Evolutionary conservation across 176 grass and related monocot genomes (phyloP).

Genomic region (Pontederia crassipes): DNA sequence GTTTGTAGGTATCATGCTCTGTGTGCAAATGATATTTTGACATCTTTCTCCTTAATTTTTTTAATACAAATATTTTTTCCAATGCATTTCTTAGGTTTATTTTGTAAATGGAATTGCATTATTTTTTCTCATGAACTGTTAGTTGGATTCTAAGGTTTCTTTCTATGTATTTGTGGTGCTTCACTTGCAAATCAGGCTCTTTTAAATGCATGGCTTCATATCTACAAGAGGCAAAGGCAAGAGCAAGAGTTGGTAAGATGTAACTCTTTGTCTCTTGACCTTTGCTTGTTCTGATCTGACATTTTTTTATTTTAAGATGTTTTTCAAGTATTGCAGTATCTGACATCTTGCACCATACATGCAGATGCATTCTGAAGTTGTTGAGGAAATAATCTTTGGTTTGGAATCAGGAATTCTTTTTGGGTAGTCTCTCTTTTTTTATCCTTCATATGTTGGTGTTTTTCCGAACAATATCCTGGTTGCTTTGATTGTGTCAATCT

Average conservation of each 20-base stretch:
- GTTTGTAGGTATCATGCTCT: constrained; percentile 98
- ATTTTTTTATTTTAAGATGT: constrained; percentile 5
- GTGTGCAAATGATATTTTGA: background rate
- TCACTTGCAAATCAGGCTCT: constrained; percentile 33
- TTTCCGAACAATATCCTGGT: background rate
- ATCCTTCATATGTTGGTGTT: background rate
- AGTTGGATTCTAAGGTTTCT: background rate
- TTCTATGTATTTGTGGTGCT: background rate
- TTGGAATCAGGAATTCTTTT: constrained; percentile 98
- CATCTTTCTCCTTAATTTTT: background rate
- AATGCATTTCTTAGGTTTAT: background rate
- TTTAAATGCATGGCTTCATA: constrained; percentile 84
- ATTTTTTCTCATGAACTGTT: background rate
- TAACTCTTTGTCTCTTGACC: background rate
- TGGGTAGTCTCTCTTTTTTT: constrained; percentile 40
- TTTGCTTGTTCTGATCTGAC: background rate
- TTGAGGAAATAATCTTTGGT: constrained; percentile 82
- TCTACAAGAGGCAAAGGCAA: constrained; percentile 80
- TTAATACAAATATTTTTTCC: background rate
- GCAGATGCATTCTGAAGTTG: constrained; percentile 80
- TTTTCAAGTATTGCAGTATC: background rate
- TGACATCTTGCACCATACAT: constrained; percentile 1
- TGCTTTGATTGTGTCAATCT: background rate
- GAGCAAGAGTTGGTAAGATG: constrained; percentile 73
- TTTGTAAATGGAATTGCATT: no score